phyloP scores from a whole-genome alignment of 2,329 filamentous ascomycete species.

The Macrophomina phaseolina region DNA sequence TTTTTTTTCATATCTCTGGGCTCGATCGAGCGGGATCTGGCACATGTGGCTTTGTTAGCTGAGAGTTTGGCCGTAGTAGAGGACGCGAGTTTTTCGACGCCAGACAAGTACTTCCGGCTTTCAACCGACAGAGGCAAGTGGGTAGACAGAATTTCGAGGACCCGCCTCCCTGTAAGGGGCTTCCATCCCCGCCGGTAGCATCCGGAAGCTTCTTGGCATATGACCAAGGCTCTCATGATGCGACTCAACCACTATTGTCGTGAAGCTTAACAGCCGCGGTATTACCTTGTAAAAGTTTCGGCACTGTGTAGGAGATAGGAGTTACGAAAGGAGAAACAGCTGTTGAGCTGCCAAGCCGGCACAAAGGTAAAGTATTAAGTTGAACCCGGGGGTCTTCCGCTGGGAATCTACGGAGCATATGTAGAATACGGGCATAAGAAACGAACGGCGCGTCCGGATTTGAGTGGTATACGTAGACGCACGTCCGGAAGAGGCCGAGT shows the following conservation, averaged over 20 bases:
- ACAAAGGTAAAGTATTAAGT: not conserved
- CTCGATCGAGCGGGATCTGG: too few relatives aligned
- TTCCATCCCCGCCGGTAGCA: too few relatives aligned
- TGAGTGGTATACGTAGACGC: not conserved
- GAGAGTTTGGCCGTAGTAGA: too few relatives aligned
- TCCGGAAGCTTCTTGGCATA: not conserved
- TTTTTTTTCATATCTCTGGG: too few relatives aligned
- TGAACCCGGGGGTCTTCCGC: not conserved
- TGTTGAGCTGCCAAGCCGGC: not conserved
- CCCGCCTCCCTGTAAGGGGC: too few relatives aligned
- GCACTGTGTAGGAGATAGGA: constrained; percentile 1
- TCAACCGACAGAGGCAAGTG: too few relatives aligned
- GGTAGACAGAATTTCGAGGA: too few relatives aligned
- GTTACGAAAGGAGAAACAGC: not conserved
- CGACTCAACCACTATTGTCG: not conserved
- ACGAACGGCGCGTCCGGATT: not conserved
- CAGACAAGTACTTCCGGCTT: too few relatives aligned
- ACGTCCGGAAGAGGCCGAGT: not conserved
- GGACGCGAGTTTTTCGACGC: too few relatives aligned
- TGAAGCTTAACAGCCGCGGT: not conserved
- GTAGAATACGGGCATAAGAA: not conserved
- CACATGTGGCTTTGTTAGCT: too few relatives aligned
- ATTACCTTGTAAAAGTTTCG: not conserved
- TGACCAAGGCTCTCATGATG: not conserved
- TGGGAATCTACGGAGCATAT: not conserved